These are phyloP conservation scores for Periconia sp. DNA, from an alignment of 2,329 filamentous ascomycete species.

Conservation along the genomic window DNA sequence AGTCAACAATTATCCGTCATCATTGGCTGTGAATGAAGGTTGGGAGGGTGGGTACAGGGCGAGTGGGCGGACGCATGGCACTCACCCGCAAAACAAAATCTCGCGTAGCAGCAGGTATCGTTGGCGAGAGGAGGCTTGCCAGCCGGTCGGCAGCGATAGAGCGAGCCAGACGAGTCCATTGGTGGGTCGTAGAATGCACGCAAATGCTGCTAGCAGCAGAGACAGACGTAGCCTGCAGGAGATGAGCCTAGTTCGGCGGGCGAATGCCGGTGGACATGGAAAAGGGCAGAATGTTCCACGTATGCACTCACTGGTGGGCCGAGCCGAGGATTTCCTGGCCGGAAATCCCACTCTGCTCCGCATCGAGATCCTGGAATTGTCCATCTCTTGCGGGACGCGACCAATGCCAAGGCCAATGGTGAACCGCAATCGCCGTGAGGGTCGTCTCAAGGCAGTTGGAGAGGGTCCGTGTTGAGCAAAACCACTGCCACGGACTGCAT, in stretches of 20 bases:
- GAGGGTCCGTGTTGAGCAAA: conserved; percentile 89
- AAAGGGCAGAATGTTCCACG: conserved; percentile 6
- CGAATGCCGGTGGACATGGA: conserved; percentile 13
- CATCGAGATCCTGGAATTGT: conserved; percentile 18
- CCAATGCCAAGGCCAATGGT: conserved; percentile 86
- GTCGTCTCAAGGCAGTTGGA: conserved; percentile 95
- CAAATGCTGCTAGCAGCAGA: conserved; percentile 77
- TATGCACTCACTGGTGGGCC: conserved; percentile 31
- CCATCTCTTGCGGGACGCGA: conserved; percentile 26
- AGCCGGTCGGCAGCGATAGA: conserved; percentile 63
- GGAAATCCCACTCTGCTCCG: conserved; percentile 41
- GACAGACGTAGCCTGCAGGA: conserved; percentile 56
- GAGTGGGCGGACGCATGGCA: conserved; percentile 20
- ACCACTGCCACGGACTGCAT: conserved; percentile 94
- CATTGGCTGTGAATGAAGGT: no score
- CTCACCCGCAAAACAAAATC: conserved; percentile 64
- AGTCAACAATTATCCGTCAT: conserved; percentile 24
- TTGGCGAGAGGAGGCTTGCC: conserved; percentile 51
- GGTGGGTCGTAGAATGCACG: conserved; percentile 86
- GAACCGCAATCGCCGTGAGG: conserved; percentile 78
- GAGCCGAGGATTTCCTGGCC: conserved; percentile 40
- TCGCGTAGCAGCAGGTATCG: conserved; percentile 66
- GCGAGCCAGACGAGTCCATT: conserved; percentile 85
- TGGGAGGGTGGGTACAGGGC: conserved; percentile 8
- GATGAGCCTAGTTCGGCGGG: conserved; percentile 29